Evolutionary conservation across 192 early-diverging fungal species (phyloP).

Genomic region (Mortierella alpina): DNA sequence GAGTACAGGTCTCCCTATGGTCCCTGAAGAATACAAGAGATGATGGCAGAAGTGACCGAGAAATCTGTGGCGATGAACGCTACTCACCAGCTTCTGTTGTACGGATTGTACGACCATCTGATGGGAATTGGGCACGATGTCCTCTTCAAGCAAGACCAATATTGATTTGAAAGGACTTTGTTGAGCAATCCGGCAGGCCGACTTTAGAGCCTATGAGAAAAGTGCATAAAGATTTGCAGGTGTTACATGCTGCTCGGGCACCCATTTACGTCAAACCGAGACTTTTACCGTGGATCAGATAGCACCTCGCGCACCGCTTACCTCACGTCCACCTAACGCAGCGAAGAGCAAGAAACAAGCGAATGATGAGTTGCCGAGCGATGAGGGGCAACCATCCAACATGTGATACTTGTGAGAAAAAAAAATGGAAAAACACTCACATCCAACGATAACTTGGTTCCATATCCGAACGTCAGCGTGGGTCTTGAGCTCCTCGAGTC

Average conservation of each 20-base stretch:
- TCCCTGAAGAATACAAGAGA: not conserved
- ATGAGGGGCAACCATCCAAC: not conserved
- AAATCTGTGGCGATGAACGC: not conserved
- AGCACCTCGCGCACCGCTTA: not conserved
- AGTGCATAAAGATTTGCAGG: not conserved
- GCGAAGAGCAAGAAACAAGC: not conserved
- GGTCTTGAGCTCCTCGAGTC: constrained; percentile 12
- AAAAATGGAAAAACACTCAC: constrained; percentile 5
- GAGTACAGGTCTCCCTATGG: no score
- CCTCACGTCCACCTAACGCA: constrained; percentile 26
- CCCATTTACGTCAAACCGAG: no score
- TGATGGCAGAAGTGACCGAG: not conserved
- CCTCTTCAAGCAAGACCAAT: constrained; percentile 22
- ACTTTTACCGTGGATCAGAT: no score
- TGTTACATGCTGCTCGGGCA: not conserved
- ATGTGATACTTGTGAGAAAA: constrained; percentile 18
- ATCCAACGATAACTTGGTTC: constrained; percentile 46
- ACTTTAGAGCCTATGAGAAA: constrained; percentile 16
- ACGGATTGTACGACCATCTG: constrained; percentile 29
- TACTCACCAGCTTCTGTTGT: constrained; percentile 37
- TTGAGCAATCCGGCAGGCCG: constrained; percentile 25
- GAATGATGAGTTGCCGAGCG: not conserved
- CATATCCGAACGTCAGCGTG: constrained; percentile 39
- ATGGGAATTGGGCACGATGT: constrained; percentile 20
- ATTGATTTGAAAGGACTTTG: constrained; percentile 21